Conservation (phyloP, 129 eudicot species). For the Dittrichia graveolens region DNA sequence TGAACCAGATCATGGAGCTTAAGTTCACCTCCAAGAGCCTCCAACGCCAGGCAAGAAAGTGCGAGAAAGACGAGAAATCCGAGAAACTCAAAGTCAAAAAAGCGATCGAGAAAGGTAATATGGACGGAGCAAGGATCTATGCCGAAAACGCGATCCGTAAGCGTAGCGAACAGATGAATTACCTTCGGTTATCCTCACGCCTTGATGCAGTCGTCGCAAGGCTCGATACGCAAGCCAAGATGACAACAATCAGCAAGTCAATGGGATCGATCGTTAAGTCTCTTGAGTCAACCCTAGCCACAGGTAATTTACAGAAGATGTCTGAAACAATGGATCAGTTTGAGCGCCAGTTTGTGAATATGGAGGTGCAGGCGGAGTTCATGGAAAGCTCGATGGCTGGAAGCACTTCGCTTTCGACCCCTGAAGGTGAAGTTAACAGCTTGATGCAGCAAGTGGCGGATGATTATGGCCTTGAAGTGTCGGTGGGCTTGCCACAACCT, state of each 20-base stretch:
- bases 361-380: slow-evolving; percentile 96
- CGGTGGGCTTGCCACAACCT: slow-evolving; percentile 84
- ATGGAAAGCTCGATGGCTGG: slow-evolving; percentile 98
- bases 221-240: slow-evolving; percentile 88
- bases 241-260: slow-evolving; percentile 68
- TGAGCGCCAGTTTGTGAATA: slow-evolving; percentile 84
- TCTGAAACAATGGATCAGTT: slow-evolving; percentile 87
- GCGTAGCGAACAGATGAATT: slow-evolving; percentile 90
- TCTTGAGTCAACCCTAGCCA: slow-evolving; percentile 64
- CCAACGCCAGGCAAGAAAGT: slow-evolving; percentile 76
- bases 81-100: slow-evolving; percentile 81
- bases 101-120: slow-evolving; percentile 87
- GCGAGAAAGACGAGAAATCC: slow-evolving; percentile 90
- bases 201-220: slow-evolving; percentile 87
- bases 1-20: slow-evolving; percentile 94
- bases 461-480: slow-evolving; percentile 89
- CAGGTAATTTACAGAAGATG: slow-evolving; percentile 91
- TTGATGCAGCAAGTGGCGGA: slow-evolving; percentile 99
- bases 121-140: slow-evolving; percentile 91
- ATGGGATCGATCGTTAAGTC: slow-evolving; percentile 81
- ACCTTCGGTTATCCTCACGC: slow-evolving; percentile 79
- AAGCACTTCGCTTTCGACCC: slow-evolving; percentile 79
- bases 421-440: slow-evolving; percentile 84
- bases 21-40: slow-evolving; percentile 82
- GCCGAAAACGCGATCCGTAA: slow-evolving; percentile 95